These are phyloP conservation scores for Epichloe sibirici DNA, from an alignment of 2,329 filamentous ascomycete genomes.

Conservation along the genomic window DNA sequence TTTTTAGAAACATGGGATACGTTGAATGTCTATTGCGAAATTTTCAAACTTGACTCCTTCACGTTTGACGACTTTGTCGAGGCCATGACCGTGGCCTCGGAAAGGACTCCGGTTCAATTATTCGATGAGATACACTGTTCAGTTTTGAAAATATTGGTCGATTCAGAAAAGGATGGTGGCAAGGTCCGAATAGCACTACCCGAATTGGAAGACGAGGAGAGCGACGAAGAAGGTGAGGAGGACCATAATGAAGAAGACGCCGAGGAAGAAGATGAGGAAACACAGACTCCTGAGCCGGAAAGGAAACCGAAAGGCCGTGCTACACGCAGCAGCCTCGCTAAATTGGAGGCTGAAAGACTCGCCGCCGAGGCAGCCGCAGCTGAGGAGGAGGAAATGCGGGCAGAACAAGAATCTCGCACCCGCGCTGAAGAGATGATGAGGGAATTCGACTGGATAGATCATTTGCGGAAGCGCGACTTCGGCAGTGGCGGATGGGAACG, in stretches of 20 bases:
- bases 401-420: conserved; percentile 42
- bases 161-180: conserved; percentile 61
- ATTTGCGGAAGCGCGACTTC: conserved; percentile 74
- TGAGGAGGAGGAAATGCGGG: conserved; percentile 34
- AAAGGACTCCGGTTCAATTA: conserved; percentile 66
- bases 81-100: conserved; percentile 65
- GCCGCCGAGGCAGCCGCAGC: conserved; percentile 46
- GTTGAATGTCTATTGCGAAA: conserved; percentile 93
- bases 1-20: conserved; percentile 93
- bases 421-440: conserved; percentile 65
- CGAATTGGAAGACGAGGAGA: conserved; percentile 58
- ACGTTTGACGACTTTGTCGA: conserved; percentile 95
- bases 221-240: conserved; percentile 50
- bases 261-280: conserved; percentile 39
- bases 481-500: conserved; percentile 81
- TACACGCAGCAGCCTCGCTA: conserved; percentile 76
- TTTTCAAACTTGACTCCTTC: conserved; percentile 90
- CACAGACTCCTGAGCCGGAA: conserved; percentile 59
- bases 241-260: conserved; percentile 42
- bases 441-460: conserved; percentile 73
- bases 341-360: conserved; percentile 60
- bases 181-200: conserved; percentile 70
- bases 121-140: conserved; percentile 88
- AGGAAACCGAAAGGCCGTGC: conserved; percentile 55
- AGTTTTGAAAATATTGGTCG: conserved; percentile 75